Conservation (phyloP, 192 early-diverging fungal genomes). For the Backusella tarrabulga region DNA sequence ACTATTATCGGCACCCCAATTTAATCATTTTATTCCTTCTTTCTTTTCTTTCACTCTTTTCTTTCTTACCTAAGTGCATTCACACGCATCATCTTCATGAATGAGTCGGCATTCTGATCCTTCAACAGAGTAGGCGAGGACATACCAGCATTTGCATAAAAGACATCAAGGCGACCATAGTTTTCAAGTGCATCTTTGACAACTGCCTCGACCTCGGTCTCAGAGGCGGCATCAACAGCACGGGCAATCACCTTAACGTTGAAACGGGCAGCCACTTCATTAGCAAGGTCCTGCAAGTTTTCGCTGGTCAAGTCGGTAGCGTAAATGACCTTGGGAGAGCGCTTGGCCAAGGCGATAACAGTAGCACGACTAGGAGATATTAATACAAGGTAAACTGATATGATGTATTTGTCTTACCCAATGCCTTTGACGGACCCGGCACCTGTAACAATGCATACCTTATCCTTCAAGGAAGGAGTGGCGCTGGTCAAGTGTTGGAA, state of each 20-base stretch:
- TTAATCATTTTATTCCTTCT: neutral
- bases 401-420: conserved; percentile 31
- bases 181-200: conserved; percentile 38
- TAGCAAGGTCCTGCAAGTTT: conserved; percentile 36
- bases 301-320: conserved; percentile 38
- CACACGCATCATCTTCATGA: conserved; percentile 38
- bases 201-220: conserved; percentile 31
- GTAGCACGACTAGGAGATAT: conserved; percentile 32
- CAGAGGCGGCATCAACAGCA: conserved; percentile 46
- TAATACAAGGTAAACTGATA: too few relatives aligned
- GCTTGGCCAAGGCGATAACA: conserved; percentile 27
- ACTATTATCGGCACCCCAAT: conserved; percentile 14
- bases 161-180: conserved; percentile 51
- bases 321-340: conserved; percentile 40
- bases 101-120: conserved; percentile 31
- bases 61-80: conserved; percentile 43
- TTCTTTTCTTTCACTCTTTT: neutral
- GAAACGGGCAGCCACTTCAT: conserved; percentile 31
- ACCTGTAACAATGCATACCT: conserved; percentile 54
- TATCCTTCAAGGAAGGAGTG: conserved; percentile 27
- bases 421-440: conserved; percentile 47
- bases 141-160: conserved; percentile 53
- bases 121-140: conserved; percentile 24
- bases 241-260: conserved; percentile 30
- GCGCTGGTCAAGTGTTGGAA: conserved; percentile 21